phyloP scores from a whole-genome alignment of 768 basidiomycete genomes.

The Suillus clintonianus region DNA sequence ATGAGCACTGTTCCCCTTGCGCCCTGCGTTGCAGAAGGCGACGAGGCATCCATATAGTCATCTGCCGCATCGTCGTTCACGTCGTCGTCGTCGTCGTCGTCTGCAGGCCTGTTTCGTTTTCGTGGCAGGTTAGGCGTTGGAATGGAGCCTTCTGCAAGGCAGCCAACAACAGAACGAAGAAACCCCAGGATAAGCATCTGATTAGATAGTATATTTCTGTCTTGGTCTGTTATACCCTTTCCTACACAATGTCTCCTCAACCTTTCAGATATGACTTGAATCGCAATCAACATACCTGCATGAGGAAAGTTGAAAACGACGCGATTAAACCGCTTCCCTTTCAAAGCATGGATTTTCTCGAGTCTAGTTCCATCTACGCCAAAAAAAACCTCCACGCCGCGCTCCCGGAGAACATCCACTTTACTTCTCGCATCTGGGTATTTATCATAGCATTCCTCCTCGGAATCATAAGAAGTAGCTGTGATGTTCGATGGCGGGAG shows the following conservation, averaged over 20 bases:
- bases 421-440: conserved; percentile 74
- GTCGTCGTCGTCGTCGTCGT: conserved; percentile 44
- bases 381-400: conserved; percentile 75
- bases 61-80: conserved; percentile 19
- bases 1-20: conserved; percentile 77
- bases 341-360: conserved; percentile 57
- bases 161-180: conserved; percentile 66
- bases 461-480: conserved; percentile 84
- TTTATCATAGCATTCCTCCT: conserved; percentile 75
- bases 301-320: conserved; percentile 98
- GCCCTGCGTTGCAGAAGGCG: neutral
- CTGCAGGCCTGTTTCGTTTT: conserved; percentile 42
- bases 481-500: conserved; percentile 70
- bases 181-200: conserved; percentile 84
- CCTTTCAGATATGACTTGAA: conserved; percentile 1
- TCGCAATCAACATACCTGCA: conserved; percentile 58
- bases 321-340: conserved; percentile 68
- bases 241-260: conserved; percentile 42
- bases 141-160: conserved; percentile 59
- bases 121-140: conserved; percentile 43
- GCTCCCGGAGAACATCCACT: conserved; percentile 52
- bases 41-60: conserved; percentile 14
- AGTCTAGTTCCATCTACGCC: conserved; percentile 82
- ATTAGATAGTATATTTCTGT: conserved; percentile 89
- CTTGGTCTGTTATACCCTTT: conserved; percentile 90